Evolutionary conservation across 345 rosid species (phyloP).

Genomic region (Citrus maxima): DNA sequence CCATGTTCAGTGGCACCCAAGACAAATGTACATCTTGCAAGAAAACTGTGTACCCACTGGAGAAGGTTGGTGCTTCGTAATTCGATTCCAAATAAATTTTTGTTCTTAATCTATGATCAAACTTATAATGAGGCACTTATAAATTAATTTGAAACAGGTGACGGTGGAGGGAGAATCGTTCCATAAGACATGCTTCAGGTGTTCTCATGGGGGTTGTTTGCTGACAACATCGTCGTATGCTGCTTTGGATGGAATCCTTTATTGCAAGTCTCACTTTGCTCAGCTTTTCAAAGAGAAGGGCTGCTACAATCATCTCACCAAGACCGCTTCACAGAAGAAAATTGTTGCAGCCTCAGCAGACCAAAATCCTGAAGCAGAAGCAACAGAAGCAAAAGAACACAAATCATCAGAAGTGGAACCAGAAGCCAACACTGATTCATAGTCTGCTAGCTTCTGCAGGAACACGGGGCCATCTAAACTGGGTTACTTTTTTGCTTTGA

Average conservation of each 20-base stretch:
- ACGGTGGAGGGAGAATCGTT: conserved; percentile 45
- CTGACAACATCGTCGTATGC: conserved; percentile 47
- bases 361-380: conserved; percentile 2
- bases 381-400: neutral
- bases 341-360: neutral
- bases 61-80: conserved; percentile 31
- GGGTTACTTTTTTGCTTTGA: neutral
- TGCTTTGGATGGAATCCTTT: conserved; percentile 45
- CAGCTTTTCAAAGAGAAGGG: conserved; percentile 59
- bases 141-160: conserved; percentile 26
- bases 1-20: conserved; percentile 44
- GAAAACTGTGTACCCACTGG: conserved; percentile 50
- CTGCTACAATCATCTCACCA: conserved; percentile 35
- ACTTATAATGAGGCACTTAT: neutral
- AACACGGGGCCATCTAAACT: neutral
- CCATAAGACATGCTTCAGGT: conserved; percentile 58
- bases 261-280: conserved; percentile 51
- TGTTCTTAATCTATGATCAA: neutral
- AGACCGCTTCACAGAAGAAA: conserved; percentile 28
- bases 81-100: neutral
- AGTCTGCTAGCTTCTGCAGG: neutral
- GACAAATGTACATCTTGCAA: conserved; percentile 44
- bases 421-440: neutral
- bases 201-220: conserved; percentile 50
- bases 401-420: neutral